These are phyloP conservation scores for Saccharomycopsis fermentans DNA, from an alignment of 805 yeast species.

Conservation along the genomic window DNA sequence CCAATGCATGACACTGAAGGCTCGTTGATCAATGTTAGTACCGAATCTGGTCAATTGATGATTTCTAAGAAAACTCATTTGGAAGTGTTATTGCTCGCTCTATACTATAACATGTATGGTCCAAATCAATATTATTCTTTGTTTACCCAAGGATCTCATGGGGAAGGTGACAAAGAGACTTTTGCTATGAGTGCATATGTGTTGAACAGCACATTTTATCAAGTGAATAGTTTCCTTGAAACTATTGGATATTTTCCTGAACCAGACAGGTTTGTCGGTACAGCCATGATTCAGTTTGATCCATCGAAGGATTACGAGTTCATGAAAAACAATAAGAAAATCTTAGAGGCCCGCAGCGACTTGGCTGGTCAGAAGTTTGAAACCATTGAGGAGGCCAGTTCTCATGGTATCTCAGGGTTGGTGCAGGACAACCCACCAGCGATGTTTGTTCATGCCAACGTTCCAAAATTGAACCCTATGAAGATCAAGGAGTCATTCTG, in stretches of 20 bases:
- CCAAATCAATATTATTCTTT: slow-evolving; percentile 59
- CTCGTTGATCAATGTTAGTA: slow-evolving; percentile 54
- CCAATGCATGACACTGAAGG: slow-evolving; percentile 54
- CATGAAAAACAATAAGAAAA: not conserved
- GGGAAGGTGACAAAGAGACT: slow-evolving; percentile 77
- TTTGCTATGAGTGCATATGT: slow-evolving; percentile 59
- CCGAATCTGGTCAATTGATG: slow-evolving; percentile 63
- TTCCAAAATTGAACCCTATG: slow-evolving; percentile 57
- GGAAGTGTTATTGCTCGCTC: slow-evolving; percentile 45
- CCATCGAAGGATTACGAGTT: slow-evolving; percentile 14
- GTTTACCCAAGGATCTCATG: slow-evolving; percentile 62
- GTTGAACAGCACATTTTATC: slow-evolving; percentile 40
- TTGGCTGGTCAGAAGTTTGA: not conserved
- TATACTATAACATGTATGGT: slow-evolving; percentile 59
- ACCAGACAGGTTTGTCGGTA: slow-evolving; percentile 13
- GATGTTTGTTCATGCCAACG: slow-evolving; percentile 56
- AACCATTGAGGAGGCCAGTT: not conserved
- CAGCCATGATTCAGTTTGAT: slow-evolving; percentile 17
- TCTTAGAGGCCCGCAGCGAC: not conserved
- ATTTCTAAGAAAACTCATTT: slow-evolving; percentile 51
- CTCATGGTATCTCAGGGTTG: not conserved
- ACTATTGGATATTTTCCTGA: slow-evolving; percentile 29
- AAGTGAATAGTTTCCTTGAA: slow-evolving; percentile 32
- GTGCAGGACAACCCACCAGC: slow-evolving; percentile 24
- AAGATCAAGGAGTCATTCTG: slow-evolving; percentile 27